Evolutionary conservation across 257 asterid genomes (phyloP), one percentile per base, ranked within the genome.

Genomic region (Vinca minor): DNA sequence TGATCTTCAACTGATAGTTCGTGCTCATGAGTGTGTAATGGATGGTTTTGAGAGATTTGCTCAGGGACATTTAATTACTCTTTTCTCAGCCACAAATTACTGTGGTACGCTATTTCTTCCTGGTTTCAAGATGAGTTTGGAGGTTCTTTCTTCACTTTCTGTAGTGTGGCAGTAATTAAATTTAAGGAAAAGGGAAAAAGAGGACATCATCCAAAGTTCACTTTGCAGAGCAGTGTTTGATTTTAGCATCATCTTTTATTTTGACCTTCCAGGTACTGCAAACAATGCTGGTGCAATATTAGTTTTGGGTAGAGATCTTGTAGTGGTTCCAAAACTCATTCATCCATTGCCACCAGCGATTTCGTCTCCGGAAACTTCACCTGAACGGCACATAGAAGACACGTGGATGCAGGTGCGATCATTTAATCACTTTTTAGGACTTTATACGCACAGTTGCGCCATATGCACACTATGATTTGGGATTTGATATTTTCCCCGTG

Each of bases 11-110:
- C 82, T 94, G 74, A 94, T 94, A 62, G 96, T 94, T 67, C 83
- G 99, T 67, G 99, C 99, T 3, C 96, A 90, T 20, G 99, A 94
- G 78, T 90, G 99, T 62, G 99, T 94, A 74, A 94, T 94, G 99
- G 99, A 94, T 87, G 99, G 99, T 64, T 94, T 94, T 71, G 99
- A 94, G 78, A 81, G 99, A 71, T 93, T 93, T 81, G 98, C 98
- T 64, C 99, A 93, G 81, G 99, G 99, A 58, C 99, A 93, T 80
- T 66, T 87, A 62, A 93, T 93, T 36, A 93, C 99, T 47, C 96
- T 93, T 18, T 93, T 93, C 66, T 93, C 99, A 49, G 99, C 99
- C 65, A 94, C 97, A 49, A 94, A 94, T 78, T 94, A 94, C 77
- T 94, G 99, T 50, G 99, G 99, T 94, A 86, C 62, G 88, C 64